phyloP scores from a whole-genome alignment of 257 asterid genomes.

The Solanum chiquidenum region DNA sequence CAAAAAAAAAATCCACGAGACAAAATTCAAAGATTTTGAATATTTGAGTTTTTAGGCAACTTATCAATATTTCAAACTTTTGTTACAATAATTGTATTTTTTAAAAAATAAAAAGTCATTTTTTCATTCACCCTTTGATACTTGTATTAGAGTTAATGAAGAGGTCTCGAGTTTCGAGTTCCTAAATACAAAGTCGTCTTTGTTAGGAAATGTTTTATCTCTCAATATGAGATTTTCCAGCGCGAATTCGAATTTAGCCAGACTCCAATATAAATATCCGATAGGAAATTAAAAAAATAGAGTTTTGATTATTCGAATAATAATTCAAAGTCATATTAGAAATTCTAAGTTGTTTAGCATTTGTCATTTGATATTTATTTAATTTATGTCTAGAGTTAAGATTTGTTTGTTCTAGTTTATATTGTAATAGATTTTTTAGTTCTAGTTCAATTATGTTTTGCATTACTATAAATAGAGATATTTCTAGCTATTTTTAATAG shows the following conservation, averaged over 20 bases:
- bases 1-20: background rate
- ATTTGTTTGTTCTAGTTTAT: background rate
- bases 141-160: too few relatives aligned
- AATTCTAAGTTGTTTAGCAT: too few relatives aligned
- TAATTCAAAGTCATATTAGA: accelerated
- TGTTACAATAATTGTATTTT: too few relatives aligned
- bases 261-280: accelerated
- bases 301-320: background rate
- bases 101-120: background rate
- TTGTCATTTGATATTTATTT: background rate
- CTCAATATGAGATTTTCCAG: accelerated
- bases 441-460: too few relatives aligned
- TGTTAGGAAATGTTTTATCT: too few relatives aligned
- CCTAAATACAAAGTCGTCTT: accelerated
- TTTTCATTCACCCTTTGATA: too few relatives aligned
- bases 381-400: too few relatives aligned
- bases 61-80: too few relatives aligned
- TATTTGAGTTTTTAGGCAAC: background rate
- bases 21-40: background rate
- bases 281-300: accelerated
- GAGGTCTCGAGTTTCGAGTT: too few relatives aligned
- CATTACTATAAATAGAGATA: too few relatives aligned
- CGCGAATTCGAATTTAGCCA: accelerated
- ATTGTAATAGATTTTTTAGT: too few relatives aligned
- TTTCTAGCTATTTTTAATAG: background rate